A percentile compares a stretch with the other conserved stretches of the same genome.
phyloP scores from a whole-genome alignment of 2,329 filamentous ascomycete genomes.

The Fusarium globosum region DNA sequence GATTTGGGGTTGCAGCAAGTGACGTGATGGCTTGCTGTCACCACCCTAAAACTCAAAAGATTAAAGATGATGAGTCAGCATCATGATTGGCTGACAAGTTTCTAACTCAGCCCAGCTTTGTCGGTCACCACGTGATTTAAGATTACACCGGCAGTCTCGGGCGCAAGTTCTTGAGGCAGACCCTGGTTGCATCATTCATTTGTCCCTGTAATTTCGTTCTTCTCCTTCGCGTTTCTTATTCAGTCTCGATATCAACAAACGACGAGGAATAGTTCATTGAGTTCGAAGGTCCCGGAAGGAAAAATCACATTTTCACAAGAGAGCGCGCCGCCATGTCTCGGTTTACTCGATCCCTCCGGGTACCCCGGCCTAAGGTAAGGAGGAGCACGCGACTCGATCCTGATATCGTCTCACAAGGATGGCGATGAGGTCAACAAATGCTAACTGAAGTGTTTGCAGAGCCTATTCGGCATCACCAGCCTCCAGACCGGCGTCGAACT shows the following conservation, averaged over 20 bases:
- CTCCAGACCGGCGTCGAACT: slow-evolving; percentile 88
- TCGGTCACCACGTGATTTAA: slow-evolving; percentile 27
- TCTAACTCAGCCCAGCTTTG: neutral
- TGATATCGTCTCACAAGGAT: slow-evolving; percentile 1
- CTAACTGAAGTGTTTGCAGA: slow-evolving; percentile 61
- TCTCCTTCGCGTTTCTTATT: slow-evolving; percentile 18
- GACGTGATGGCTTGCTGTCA: slow-evolving; percentile 32
- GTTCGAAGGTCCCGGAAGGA: slow-evolving; percentile 1
- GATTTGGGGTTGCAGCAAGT: slow-evolving; percentile 22
- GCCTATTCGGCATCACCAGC: slow-evolving; percentile 86
- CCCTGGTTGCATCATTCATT: slow-evolving; percentile 44
- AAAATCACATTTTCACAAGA: slow-evolving; percentile 5
- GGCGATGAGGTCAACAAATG: slow-evolving; percentile 2
- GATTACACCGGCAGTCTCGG: slow-evolving; percentile 35
- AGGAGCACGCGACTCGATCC: slow-evolving; percentile 18
- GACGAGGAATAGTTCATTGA: neutral
- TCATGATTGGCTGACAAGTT: slow-evolving; percentile 22
- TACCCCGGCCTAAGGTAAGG: slow-evolving; percentile 56
- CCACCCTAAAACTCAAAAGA: neutral
- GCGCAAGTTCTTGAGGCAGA: slow-evolving; percentile 32
- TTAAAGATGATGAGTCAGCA: slow-evolving; percentile 4
- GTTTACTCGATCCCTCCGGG: slow-evolving; percentile 53
- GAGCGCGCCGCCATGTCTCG: slow-evolving; percentile 47
- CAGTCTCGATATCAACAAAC: slow-evolving; percentile 7
- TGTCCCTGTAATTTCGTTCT: slow-evolving; percentile 26